Percentiles rank a stretch among this genome's conserved stretches.
Conservation (phyloP, 352 stramenopile species). For the Globisporangium paroecandrum region DNA sequence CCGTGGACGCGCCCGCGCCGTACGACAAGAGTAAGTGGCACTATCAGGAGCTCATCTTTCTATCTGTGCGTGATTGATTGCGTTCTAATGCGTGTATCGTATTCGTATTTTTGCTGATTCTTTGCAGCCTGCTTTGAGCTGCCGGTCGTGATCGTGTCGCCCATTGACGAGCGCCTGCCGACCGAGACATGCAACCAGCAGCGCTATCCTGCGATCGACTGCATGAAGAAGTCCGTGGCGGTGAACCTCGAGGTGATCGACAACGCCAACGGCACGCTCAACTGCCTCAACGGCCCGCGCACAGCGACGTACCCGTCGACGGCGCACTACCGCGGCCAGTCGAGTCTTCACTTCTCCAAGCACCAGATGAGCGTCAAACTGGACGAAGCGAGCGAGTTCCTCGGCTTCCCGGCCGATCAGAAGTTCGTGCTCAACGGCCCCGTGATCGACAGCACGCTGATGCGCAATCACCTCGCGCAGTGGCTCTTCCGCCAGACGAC, state of each 20-base stretch:
- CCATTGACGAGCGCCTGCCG: slow-evolving; percentile 52
- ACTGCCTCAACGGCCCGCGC: slow-evolving; percentile 45
- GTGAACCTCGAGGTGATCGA: slow-evolving; percentile 64
- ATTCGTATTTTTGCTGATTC: not conserved
- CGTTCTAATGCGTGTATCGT: not conserved
- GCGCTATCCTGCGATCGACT: slow-evolving; percentile 62
- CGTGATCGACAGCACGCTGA: slow-evolving; percentile 62
- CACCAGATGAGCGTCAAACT: slow-evolving; percentile 78
- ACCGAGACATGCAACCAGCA: slow-evolving; percentile 67
- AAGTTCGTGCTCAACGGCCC: slow-evolving; percentile 76
- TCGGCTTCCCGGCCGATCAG: slow-evolving; percentile 62
- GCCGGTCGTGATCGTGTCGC: slow-evolving; percentile 62
- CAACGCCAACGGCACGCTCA: slow-evolving; percentile 44
- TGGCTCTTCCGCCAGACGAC: slow-evolving; percentile 68
- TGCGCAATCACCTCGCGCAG: slow-evolving; percentile 80
- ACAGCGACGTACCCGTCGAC: slow-evolving; percentile 44
- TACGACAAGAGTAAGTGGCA: slow-evolving; percentile 14
- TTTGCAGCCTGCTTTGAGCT: slow-evolving; percentile 61
- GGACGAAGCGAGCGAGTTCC: slow-evolving; percentile 31
- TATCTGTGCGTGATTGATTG: not conserved
- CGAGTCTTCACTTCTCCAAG: slow-evolving; percentile 75
- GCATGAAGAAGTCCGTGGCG: slow-evolving; percentile 51
- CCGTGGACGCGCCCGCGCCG: not conserved
- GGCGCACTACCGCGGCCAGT: slow-evolving; percentile 75
- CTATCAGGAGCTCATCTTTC: not conserved